phyloP scores from a whole-genome alignment of 345 rosid species.

The Populus alba region DNA sequence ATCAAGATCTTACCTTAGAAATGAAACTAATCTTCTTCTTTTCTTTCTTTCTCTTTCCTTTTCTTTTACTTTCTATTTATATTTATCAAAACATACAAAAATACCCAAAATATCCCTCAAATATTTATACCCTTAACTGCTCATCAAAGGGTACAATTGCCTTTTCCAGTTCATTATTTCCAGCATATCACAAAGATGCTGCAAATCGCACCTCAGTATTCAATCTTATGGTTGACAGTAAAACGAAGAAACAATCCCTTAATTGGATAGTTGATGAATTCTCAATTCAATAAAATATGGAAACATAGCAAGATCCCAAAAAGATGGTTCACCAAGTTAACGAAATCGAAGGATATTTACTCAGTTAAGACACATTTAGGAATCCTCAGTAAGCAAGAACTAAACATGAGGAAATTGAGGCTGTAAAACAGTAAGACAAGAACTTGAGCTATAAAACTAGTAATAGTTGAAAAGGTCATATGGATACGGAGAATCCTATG shows the following conservation, averaged over 20 bases:
- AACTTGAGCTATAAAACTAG: not conserved
- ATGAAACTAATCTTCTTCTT: too few species aligned
- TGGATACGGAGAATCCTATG: not conserved
- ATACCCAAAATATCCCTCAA: too few species aligned
- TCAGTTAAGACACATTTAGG: not conserved
- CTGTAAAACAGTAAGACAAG: not conserved
- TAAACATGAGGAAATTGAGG: not conserved
- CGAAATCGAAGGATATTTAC: not conserved
- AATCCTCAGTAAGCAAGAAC: not conserved
- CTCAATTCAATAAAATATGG: not conserved
- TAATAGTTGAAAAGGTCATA: not conserved
- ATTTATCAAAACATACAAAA: too few species aligned
- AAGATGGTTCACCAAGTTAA: too few species aligned
- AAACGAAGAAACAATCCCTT: not conserved
- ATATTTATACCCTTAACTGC: too few species aligned
- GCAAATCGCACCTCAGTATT: not conserved
- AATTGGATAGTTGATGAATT: not conserved
- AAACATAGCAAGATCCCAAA: not conserved
- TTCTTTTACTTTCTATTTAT: too few species aligned
- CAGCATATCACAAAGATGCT: not conserved
- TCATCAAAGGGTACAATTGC: too few species aligned
- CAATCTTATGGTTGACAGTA: not conserved
- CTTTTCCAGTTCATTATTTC: too few species aligned
- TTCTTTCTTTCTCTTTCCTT: too few species aligned
- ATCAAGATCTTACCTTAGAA: too few species aligned